Conservation (phyloP, 306 rosid genomes). For the Mimosa bimucronata region DNA sequence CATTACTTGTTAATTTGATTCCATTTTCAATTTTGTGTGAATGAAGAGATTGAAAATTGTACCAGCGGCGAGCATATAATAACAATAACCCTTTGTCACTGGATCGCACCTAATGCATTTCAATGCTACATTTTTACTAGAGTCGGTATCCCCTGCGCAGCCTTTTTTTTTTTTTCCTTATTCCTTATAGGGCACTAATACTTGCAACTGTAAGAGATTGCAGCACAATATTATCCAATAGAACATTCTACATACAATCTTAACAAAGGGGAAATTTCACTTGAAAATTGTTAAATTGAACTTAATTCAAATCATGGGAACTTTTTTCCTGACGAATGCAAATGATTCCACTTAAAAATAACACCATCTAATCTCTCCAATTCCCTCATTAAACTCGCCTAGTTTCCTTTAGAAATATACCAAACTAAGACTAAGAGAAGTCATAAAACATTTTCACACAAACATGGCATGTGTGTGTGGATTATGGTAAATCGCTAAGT, state of each 20-base stretch:
- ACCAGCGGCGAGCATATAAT: background rate
- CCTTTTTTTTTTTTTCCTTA: background rate
- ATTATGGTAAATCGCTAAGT: background rate
- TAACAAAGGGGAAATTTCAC: background rate
- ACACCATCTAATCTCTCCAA: no score
- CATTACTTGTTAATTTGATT: background rate
- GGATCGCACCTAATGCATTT: background rate
- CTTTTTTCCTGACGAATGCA: background rate
- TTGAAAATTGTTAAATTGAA: background rate
- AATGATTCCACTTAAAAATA: no score
- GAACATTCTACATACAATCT: conserved; percentile 38
- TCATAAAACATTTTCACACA: no score
- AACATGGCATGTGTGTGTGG: background rate
- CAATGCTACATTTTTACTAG: background rate
- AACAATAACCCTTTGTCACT: background rate
- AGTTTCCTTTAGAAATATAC: background rate
- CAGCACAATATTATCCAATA: conserved; percentile 22
- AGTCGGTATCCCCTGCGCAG: background rate
- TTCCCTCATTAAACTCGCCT: background rate
- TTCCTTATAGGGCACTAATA: background rate
- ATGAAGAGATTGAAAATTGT: background rate
- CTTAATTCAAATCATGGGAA: background rate
- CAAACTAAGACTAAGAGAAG: background rate
- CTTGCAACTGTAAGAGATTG: background rate
- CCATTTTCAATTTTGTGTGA: background rate